Conservation (phyloP, 2,329 filamentous ascomycete species). For the Plenodomus biglobosus region DNA sequence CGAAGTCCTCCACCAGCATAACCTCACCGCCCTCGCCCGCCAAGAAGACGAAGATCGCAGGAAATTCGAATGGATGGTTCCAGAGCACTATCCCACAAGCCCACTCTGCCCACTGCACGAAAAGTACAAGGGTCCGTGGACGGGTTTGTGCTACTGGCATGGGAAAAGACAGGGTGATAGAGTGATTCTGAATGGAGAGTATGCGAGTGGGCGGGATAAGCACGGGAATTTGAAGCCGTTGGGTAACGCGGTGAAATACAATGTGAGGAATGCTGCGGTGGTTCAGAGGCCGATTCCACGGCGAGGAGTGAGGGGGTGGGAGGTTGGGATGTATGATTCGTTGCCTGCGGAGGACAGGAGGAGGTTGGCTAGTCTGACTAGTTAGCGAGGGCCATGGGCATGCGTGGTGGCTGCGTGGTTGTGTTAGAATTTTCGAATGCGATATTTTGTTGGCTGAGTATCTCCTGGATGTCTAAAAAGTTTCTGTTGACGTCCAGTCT, state of each 20-base stretch:
- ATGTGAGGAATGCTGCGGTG: not conserved
- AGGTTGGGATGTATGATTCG: not conserved
- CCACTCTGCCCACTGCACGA: conserved; percentile 49
- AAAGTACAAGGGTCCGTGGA: conserved; percentile 43
- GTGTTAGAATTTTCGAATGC: not conserved
- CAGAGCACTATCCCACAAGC: conserved; percentile 49
- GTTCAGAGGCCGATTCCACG: not conserved
- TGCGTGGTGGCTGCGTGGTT: not conserved
- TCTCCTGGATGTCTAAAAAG: not conserved
- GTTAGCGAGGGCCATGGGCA: not conserved
- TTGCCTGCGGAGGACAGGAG: not conserved
- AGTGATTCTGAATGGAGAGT: not conserved
- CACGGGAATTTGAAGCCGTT: not conserved
- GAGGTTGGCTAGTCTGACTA: not conserved
- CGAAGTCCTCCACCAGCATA: conserved; percentile 5
- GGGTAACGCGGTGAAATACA: not conserved
- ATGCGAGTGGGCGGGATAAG: not conserved
- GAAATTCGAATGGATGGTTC: conserved; percentile 45
- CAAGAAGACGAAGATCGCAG: conserved; percentile 29
- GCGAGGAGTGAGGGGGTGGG: not conserved
- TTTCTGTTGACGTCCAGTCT: not conserved
- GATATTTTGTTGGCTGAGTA: not conserved
- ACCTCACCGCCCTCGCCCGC: conserved; percentile 7
- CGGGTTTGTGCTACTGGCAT: conserved; percentile 49
- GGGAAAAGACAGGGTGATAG: conserved; percentile 8